Conservation (phyloP, 768 basidiomycete species). For the Naganishia vaughanmartiniae region DNA sequence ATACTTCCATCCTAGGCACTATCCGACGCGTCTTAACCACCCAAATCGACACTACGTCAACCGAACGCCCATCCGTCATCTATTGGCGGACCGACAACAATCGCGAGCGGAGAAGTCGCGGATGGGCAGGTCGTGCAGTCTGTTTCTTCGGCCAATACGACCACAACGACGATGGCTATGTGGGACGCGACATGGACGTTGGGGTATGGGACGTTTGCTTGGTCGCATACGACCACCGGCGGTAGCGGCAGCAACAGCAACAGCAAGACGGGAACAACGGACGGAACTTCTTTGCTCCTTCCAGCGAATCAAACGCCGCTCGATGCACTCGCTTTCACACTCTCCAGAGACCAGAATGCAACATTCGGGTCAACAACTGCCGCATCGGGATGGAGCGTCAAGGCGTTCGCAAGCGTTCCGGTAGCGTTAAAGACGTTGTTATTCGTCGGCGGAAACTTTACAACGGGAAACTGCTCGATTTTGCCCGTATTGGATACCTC, state of each 20-base stretch:
- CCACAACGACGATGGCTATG: background rate
- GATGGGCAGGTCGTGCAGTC: constrained; percentile 4
- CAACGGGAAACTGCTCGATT: constrained; percentile 60
- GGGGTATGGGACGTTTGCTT: constrained; percentile 78
- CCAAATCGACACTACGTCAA: constrained; percentile 60
- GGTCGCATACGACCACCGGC: constrained; percentile 66
- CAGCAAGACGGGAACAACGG: constrained; percentile 60
- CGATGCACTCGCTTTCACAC: constrained; percentile 55
- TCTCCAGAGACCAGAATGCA: constrained; percentile 27
- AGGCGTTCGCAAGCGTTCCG: constrained; percentile 60
- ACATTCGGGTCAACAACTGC: background rate
- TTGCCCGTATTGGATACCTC: constrained; percentile 69
- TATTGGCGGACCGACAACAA: constrained; percentile 64
- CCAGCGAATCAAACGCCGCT: constrained; percentile 57
- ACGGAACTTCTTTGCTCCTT: constrained; percentile 9
- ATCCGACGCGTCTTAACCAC: constrained; percentile 71
- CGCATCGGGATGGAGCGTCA: constrained; percentile 35
- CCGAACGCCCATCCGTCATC: constrained; percentile 72
- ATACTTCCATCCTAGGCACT: constrained; percentile 77
- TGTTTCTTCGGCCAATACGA: background rate
- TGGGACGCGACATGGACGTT: constrained; percentile 1
- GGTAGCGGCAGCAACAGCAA: constrained; percentile 43
- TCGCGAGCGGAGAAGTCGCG: constrained; percentile 2
- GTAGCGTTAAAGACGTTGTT: background rate
- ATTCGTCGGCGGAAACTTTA: constrained; percentile 76